These are phyloP conservation scores for Diplodia scrobiculata DNA, from an alignment of 2,329 filamentous ascomycete genomes.

Conservation along the genomic window DNA sequence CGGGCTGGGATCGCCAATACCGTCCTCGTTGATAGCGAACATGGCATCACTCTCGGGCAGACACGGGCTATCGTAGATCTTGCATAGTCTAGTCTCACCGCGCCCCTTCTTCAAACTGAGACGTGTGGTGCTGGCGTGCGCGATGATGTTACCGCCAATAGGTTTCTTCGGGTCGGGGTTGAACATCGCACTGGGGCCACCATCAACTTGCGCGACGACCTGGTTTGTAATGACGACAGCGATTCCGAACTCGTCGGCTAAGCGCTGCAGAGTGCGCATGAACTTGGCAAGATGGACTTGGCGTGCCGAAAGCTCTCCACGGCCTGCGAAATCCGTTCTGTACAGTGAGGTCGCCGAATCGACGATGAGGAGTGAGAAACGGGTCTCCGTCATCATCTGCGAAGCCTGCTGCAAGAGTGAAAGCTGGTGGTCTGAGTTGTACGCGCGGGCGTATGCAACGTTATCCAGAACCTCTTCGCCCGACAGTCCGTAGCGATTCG, in stretches of 20 bases:
- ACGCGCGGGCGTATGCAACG: constrained; percentile 94
- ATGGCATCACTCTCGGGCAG: constrained; percentile 93
- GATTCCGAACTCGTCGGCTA: constrained; percentile 84
- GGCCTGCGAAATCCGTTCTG: constrained; percentile 93
- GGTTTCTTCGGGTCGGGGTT: constrained; percentile 99
- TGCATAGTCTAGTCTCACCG: constrained; percentile 93
- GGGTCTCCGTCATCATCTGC: constrained; percentile 98
- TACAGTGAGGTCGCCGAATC: constrained; percentile 96
- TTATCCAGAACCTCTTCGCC: constrained; percentile 98
- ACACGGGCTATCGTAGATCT: constrained; percentile 98
- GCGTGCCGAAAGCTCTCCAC: constrained; percentile 90
- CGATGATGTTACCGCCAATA: constrained; percentile 98
- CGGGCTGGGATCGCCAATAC: constrained; percentile 90
- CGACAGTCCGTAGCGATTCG: constrained; percentile 89
- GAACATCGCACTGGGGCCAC: constrained; percentile 95
- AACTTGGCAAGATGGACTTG: constrained; percentile 89
- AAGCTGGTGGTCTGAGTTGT: constrained; percentile 97
- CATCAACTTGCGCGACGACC: constrained; percentile 96
- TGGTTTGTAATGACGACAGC: constrained; percentile 99
- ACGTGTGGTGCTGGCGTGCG: constrained; percentile 92
- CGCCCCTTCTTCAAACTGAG: constrained; percentile 94
- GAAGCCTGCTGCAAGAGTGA: constrained; percentile 93
- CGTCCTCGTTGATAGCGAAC: constrained; percentile 96
- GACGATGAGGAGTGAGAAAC: constrained; percentile 92
- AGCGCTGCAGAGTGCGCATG: constrained; percentile 77